Base-by-base conservation (phyloP, 2,329 filamentous ascomycete species). In the Arthrobotrys sphaeroides region DNA sequence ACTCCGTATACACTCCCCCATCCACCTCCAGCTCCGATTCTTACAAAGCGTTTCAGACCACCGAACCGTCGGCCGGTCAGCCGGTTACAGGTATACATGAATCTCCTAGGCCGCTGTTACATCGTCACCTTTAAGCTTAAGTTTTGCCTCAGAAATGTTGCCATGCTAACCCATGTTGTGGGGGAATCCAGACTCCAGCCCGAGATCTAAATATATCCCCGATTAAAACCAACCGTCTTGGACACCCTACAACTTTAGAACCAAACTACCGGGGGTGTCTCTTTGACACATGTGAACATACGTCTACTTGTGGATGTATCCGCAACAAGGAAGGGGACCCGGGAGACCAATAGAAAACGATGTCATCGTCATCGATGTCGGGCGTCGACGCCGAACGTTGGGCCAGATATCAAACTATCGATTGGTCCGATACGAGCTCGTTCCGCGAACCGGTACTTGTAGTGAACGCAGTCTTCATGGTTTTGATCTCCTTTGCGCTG, bases 401-500 rank as follows among this genome's bases (percentile, higher is more conserved):
- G 31, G 26, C 31, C 7, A 51, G 7, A 20, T 64, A 38, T 31
- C 45, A 43, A 36, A 36, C 33, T 18, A 26, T 68, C 38, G 20
- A 60, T 10, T 45, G 33, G 31, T 28, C n/a, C 18, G 43, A 61
- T 18, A 62, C 7, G 12, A n/a, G 12, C 2, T 55, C 57, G 4
- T 18, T 53, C n/a, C 26, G 7, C 1, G 38, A 57, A 6, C 10
- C 40, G 16, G 42, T 64, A 12, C 24, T 64, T 3, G 16, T 47
- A 3, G 24, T 28, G 9, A 72, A 72, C 16, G 43, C 64, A 3
- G 26, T 49, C 0, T 57, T 64, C 18, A 72, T 72, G 67, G 20
- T 47, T 9, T 28, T 72, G 3, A 38, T 64, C 9, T 5, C 38
- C 5, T 16, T 55, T 5, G 67, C 49, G 26, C 12, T 72, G 16